Base-by-base conservation (phyloP, 495 filamentous ascomycete genomes). In the Penicillium tannophilum region DNA sequence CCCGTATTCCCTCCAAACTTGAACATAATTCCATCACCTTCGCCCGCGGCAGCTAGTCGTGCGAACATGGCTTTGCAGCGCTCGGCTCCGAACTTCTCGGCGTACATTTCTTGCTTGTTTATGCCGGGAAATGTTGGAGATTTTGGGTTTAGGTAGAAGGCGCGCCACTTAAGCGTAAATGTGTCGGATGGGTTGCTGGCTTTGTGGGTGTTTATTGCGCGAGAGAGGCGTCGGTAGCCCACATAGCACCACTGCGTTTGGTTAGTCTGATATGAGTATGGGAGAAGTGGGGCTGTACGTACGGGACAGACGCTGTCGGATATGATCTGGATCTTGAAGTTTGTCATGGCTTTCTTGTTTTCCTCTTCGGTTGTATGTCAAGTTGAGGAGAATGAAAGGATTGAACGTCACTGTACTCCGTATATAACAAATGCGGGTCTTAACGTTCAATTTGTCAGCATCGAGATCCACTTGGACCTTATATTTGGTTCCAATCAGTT, bases 281-380 rank as follows among this genome's bases (percentile, higher is more conserved):
- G 17, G 42, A n/a, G 14, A 41, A 17, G 50, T 60, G 23, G 12
- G 50, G 14, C 47, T 10, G 43, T 24, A 68, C 74, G 55, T 70
- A 85, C 86, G 58, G 90, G 90, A 67, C 91, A 96, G 57, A 93
- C 84, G 19, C 82, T 88, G 75, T 94, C 91, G 44, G 76, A 81
- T 61, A 90, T 83, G 60, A 94, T 82, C 23, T 88, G 80, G 70
- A 94, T 90, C 41, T 82, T 79, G 79, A 91, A 91, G 62, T 86
- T 84, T 20, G 89, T 89, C 90, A 94, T 93, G 59, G 11, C 20
- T 23, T 26, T 58, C 46, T 19, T 36, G 31, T 35, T 33, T 35
- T 41, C 33, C 23, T 31, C 42, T 24, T 5, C 17, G 33, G 33
- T 36, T 10, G 3, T 36, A 14, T 1, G 1, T 3, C 0, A n/a